These are phyloP conservation scores for Saccharomyces hybrid DNA, from an alignment of 1,139 yeast species.

Conservation along the genomic window DNA sequence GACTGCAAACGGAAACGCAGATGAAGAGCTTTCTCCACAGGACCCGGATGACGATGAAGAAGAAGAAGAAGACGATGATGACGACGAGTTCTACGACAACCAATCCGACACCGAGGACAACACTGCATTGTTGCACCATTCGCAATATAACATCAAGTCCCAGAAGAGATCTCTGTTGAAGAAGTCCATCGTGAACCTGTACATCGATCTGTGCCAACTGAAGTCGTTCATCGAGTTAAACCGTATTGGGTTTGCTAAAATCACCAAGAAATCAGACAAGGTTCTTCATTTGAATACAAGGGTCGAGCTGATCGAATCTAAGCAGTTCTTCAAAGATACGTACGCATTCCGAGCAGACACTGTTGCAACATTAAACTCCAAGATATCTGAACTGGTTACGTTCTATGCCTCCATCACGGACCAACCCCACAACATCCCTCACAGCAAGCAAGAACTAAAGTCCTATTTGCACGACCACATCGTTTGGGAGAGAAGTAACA, in stretches of 20 bases:
- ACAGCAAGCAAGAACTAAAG: conserved; percentile 5
- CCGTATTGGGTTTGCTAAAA: conserved; percentile 59
- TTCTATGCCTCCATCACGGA: conserved; percentile 39
- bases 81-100: conserved; percentile 31
- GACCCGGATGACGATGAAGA: conserved; percentile 23
- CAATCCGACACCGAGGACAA: conserved; percentile 30
- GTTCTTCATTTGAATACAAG: conserved; percentile 45
- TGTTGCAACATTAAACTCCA: conserved; percentile 38
- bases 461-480: too few relatives aligned
- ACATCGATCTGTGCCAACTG: conserved; percentile 54
- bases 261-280: conserved; percentile 63
- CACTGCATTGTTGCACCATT: conserved; percentile 32
- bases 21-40: not conserved
- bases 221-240: conserved; percentile 61
- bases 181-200: conserved; percentile 48
- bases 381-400: conserved; percentile 41
- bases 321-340: conserved; percentile 37
- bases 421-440: conserved; percentile 15
- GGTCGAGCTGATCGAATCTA: conserved; percentile 38
- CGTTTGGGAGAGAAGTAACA: too few relatives aligned
- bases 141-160: conserved; percentile 32
- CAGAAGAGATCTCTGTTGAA: conserved; percentile 45
- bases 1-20: not conserved
- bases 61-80: conserved; percentile 3
- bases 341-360: conserved; percentile 44